Conservation (phyloP, 2,329 filamentous ascomycete genomes). For the Colletotrichum sp. region DNA sequence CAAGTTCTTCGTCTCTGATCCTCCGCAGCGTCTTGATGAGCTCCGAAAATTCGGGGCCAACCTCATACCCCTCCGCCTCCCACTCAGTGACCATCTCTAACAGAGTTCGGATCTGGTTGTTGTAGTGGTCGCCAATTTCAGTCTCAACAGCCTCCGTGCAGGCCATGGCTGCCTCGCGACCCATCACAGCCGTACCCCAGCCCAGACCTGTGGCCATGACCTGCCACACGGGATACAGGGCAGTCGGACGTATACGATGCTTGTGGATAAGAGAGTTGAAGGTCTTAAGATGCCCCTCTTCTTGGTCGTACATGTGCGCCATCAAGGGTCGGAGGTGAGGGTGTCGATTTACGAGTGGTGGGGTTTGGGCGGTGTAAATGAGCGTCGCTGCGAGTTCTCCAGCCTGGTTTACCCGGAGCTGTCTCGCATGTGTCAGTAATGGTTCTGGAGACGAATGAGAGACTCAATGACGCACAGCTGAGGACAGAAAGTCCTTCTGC, state of each 20-base stretch:
- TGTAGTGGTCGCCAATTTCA: conserved; percentile 96
- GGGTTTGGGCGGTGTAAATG: conserved; percentile 91
- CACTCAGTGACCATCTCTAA: conserved; percentile 82
- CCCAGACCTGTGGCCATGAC: conserved; percentile 80
- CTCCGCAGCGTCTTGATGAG: conserved; percentile 77
- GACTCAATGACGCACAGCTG: conserved; percentile 58
- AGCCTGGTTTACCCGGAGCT: conserved; percentile 95
- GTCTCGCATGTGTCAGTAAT: not conserved
- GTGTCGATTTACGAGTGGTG: conserved; percentile 77
- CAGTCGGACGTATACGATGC: conserved; percentile 90
- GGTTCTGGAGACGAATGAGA: not conserved
- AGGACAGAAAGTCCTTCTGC: conserved; percentile 77
- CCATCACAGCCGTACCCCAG: conserved; percentile 88
- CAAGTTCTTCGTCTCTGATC: conserved; percentile 94
- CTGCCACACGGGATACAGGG: conserved; percentile 90
- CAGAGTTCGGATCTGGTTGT: conserved; percentile 83
- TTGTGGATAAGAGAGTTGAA: conserved; percentile 85
- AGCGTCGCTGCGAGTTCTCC: conserved; percentile 96
- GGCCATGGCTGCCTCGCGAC: conserved; percentile 95
- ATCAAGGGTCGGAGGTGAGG: conserved; percentile 90
- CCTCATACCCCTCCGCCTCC: conserved; percentile 77
- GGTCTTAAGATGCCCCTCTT: conserved; percentile 82
- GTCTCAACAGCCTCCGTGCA: conserved; percentile 99
- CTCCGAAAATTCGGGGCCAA: conserved; percentile 77
- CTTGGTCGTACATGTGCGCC: conserved; percentile 98